A percentile compares a stretch with the other conserved stretches of the same genome.
These are phyloP conservation scores for Staphylotrichum tortipilum DNA, from an alignment of 495 filamentous ascomycete genomes.

Conservation along the genomic window DNA sequence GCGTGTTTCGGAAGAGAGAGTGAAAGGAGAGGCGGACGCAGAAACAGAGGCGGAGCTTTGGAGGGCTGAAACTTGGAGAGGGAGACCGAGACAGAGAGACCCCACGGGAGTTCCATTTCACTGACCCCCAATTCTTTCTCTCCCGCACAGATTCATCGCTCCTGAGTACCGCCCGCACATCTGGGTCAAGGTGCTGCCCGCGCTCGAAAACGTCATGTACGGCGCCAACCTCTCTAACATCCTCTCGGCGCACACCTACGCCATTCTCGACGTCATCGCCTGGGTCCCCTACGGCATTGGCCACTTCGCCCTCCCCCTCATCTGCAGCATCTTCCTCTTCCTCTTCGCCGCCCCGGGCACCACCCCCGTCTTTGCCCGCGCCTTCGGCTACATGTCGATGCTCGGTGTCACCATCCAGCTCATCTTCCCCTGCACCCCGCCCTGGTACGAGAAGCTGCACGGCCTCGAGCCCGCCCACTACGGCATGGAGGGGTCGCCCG, in stretches of 20 bases:
- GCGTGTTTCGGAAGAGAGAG: no score
- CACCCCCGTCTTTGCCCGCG: conserved; percentile 70
- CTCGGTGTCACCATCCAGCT: conserved; percentile 78
- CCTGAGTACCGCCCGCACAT: conserved; percentile 79
- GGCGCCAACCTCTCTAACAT: conserved; percentile 94
- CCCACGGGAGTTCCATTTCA: no score
- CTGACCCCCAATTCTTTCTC: no score
- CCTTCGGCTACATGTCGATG: conserved; percentile 89
- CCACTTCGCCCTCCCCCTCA: conserved; percentile 74
- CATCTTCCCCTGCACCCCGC: conserved; percentile 84
- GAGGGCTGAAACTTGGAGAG: no score
- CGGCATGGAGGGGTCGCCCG: conserved; percentile 76
- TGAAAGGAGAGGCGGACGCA: no score
- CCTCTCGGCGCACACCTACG: conserved; percentile 75
- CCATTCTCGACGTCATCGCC: conserved; percentile 73
- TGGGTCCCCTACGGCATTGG: conserved; percentile 90
- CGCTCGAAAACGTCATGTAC: conserved; percentile 95
- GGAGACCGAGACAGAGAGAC: no score
- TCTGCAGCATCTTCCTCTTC: conserved; percentile 71
- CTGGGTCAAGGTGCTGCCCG: conserved; percentile 87
- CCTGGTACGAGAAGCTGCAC: conserved; percentile 90
- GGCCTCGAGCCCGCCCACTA: conserved; percentile 83
- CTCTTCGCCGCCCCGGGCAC: conserved; percentile 81
- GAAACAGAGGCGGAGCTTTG: no score
- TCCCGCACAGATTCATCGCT: conserved; percentile 58